A percentile compares a stretch with the other conserved stretches of the same genome.
phyloP scores from a whole-genome alignment of 192 early-diverging fungal species.

The Oehlia diaphana region DNA sequence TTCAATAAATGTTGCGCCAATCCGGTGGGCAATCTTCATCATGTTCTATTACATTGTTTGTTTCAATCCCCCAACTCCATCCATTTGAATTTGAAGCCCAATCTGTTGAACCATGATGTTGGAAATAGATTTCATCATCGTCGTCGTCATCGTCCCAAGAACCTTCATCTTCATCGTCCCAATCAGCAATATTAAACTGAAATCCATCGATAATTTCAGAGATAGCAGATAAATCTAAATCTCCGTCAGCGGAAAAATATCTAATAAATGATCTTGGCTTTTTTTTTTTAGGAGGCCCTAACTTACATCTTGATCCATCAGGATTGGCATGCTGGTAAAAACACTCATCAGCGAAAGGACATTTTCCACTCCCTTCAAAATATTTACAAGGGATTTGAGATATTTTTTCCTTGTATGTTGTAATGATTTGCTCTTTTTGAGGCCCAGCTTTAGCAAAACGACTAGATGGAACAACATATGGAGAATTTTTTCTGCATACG shows the following conservation, averaged over 20 bases:
- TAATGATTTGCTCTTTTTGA: slow-evolving; percentile 5
- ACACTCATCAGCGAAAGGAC: slow-evolving; percentile 20
- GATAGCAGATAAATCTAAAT: not conserved
- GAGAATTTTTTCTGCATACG: slow-evolving; percentile 21
- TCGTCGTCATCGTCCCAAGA: not conserved
- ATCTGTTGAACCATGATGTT: no score
- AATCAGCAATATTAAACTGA: not conserved
- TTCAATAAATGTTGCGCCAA: no score
- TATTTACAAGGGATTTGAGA: slow-evolving; percentile 25
- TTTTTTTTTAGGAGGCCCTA: slow-evolving; percentile 12
- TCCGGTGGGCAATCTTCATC: no score
- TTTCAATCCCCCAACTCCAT: no score
- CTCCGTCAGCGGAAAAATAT: not conserved
- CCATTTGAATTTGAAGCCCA: no score
- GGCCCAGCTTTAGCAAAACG: not conserved
- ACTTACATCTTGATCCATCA: slow-evolving; percentile 7
- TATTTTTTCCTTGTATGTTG: slow-evolving; percentile 6
- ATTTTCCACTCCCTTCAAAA: not conserved
- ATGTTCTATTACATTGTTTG: no score
- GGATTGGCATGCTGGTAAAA: slow-evolving; percentile 23
- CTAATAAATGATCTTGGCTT: not conserved
- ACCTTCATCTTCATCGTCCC: not conserved
- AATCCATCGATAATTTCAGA: slow-evolving; percentile 12
- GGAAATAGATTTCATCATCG: not conserved
- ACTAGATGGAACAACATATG: slow-evolving; percentile 19